Conservation (phyloP, 2,329 filamentous ascomycete species). For the Fusarium dlaminii region DNA sequence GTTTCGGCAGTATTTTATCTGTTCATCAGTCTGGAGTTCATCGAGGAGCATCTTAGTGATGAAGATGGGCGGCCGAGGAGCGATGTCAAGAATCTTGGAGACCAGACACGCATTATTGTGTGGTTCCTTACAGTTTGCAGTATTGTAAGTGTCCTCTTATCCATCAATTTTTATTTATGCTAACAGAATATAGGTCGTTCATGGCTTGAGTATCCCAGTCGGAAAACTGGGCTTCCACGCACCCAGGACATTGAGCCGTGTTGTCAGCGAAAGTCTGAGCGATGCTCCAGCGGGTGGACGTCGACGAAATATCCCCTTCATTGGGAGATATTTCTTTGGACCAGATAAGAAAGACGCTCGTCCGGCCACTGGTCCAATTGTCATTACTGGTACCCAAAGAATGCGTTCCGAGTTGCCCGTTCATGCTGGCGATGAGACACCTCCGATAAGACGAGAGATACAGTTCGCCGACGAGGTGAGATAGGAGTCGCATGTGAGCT, state of each 20-base stretch:
- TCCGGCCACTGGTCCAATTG: slow-evolving; percentile 5
- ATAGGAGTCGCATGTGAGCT: background rate
- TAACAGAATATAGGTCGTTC: slow-evolving; percentile 62
- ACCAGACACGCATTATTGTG: slow-evolving; percentile 76
- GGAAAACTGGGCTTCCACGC: slow-evolving; percentile 72
- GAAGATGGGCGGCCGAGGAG: slow-evolving; percentile 58
- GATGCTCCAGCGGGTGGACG: slow-evolving; percentile 6
- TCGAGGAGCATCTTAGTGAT: slow-evolving; percentile 60
- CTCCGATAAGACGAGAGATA: slow-evolving; percentile 28
- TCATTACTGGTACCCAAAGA: slow-evolving; percentile 18
- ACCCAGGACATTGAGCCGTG: slow-evolving; percentile 65
- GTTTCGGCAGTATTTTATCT: slow-evolving; percentile 92
- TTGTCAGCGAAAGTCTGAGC: slow-evolving; percentile 40
- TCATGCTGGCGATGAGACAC: background rate
- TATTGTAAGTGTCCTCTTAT: slow-evolving; percentile 67
- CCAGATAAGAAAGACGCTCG: background rate
- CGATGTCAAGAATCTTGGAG: slow-evolving; percentile 64
- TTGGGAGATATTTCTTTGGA: slow-evolving; percentile 24
- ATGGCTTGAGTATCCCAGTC: slow-evolving; percentile 83
- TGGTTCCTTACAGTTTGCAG: slow-evolving; percentile 90
- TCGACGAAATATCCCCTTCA: slow-evolving; percentile 29
- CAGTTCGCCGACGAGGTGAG: slow-evolving; percentile 34
- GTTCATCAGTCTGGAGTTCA: slow-evolving; percentile 81
- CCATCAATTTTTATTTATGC: rapidly evolving
- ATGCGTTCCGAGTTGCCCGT: background rate